phyloP scores from a whole-genome alignment of 768 basidiomycete species.

The Suillus lakei region DNA sequence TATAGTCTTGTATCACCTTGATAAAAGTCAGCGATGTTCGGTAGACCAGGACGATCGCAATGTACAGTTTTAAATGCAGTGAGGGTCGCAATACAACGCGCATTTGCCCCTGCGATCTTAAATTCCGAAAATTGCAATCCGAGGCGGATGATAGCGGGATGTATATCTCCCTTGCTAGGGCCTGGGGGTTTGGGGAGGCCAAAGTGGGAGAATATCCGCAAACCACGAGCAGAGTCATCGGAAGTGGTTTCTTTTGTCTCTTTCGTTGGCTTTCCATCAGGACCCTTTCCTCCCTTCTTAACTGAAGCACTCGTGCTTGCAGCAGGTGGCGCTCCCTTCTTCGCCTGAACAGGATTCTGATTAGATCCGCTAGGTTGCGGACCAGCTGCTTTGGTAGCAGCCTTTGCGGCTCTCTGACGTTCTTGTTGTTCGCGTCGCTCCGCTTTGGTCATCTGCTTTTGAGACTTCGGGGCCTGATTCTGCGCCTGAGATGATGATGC shows the following conservation, averaged over 20 bases:
- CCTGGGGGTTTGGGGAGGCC: constrained; percentile 64
- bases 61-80: constrained; percentile 90
- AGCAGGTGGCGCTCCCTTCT: constrained; percentile 19
- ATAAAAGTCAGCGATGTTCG: neutral
- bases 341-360: constrained; percentile 36
- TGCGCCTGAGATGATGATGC: constrained; percentile 12
- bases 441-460: constrained; percentile 81
- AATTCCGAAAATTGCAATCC: constrained; percentile 92
- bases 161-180: constrained; percentile 81
- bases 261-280: constrained; percentile 23
- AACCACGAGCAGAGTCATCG: constrained; percentile 54
- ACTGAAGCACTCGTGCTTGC: constrained; percentile 21
- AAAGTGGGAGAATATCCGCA: constrained; percentile 88
- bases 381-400: constrained; percentile 44
- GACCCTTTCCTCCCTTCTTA: constrained; percentile 30
- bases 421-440: constrained; percentile 83
- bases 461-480: constrained; percentile 43
- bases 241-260: constrained; percentile 28
- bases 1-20: constrained; percentile 91
- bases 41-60: constrained; percentile 15
- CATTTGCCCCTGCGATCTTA: constrained; percentile 93
- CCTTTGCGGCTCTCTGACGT: constrained; percentile 80
- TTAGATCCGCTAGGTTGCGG: constrained; percentile 20
- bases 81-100: constrained; percentile 91
- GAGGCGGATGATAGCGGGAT: constrained; percentile 85